Conservation (phyloP, 345 rosid species). For the Lumnitzera racemosa region DNA sequence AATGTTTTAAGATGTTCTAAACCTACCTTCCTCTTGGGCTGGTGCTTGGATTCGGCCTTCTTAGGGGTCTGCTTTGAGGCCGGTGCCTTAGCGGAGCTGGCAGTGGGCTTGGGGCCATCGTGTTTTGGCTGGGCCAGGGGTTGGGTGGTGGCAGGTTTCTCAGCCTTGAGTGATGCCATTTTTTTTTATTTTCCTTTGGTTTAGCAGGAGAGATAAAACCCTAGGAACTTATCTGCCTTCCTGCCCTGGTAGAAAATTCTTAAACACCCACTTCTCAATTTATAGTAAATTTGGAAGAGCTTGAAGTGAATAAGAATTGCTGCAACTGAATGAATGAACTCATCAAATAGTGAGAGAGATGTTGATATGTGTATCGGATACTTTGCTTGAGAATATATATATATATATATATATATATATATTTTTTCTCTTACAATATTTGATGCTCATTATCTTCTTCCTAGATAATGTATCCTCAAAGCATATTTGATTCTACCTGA, state of each 20-base stretch:
- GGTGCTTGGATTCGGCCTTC: slow-evolving; percentile 42
- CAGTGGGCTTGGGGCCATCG: slow-evolving; percentile 18
- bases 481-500: background rate
- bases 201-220: background rate
- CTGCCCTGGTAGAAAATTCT: background rate
- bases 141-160: slow-evolving; percentile 34
- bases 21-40: slow-evolving; percentile 41
- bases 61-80: slow-evolving; percentile 31
- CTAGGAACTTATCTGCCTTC: background rate
- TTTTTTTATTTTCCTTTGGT: background rate
- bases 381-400: slow-evolving; percentile 17
- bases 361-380: slow-evolving; percentile 22
- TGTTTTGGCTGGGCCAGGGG: slow-evolving; percentile 26
- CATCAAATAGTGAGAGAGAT: slow-evolving; percentile 7
- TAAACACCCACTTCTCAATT: too few species aligned
- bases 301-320: slow-evolving; percentile 12
- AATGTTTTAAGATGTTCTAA: too few species aligned
- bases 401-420: too few species aligned
- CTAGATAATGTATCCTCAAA: background rate
- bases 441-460: slow-evolving; percentile 20
- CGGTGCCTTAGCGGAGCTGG: slow-evolving; percentile 21
- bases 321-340: slow-evolving; percentile 22
- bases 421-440: slow-evolving; percentile 7
- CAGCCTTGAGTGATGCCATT: slow-evolving; percentile 53
- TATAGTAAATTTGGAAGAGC: too few species aligned